Evolutionary conservation across 768 basidiomycete species (phyloP).

Genomic region (Nevesoporus exiguus): DNA sequence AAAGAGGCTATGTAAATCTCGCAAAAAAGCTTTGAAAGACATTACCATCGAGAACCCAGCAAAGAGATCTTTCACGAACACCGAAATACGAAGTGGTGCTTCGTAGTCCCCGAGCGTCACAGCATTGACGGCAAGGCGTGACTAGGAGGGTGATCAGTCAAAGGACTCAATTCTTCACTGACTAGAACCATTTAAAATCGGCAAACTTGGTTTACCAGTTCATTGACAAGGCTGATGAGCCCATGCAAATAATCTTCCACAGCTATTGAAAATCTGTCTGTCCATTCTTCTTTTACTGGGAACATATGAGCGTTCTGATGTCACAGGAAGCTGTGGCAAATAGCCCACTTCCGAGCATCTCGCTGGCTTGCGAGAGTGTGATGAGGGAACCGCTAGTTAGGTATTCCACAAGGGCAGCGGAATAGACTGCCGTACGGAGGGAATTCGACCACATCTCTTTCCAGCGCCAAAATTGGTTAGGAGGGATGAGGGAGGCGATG

Average conservation of each 20-base stretch:
- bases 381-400: constrained; percentile 57
- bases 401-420: constrained; percentile 63
- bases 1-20: constrained; percentile 3
- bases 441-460: constrained; percentile 80
- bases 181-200: neutral
- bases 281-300: constrained; percentile 68
- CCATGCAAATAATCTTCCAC: constrained; percentile 83
- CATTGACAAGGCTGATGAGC: constrained; percentile 73
- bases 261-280: constrained; percentile 56
- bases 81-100: constrained; percentile 71
- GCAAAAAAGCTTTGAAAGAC: neutral
- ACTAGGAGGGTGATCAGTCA: constrained; percentile 40
- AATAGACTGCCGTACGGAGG: constrained; percentile 62
- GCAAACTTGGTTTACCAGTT: constrained; percentile 51
- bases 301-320: constrained; percentile 4
- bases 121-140: constrained; percentile 73
- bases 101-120: constrained; percentile 83
- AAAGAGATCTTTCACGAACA: constrained; percentile 78
- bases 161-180: neutral
- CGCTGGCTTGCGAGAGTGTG: constrained; percentile 48
- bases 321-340: neutral
- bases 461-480: constrained; percentile 79
- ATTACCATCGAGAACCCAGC: constrained; percentile 80
- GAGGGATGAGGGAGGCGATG: constrained; percentile 60
- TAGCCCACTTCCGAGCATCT: constrained; percentile 64